Conservation (phyloP, 805 yeast genomes). For the Saccharomycopsis selenospora region DNA sequence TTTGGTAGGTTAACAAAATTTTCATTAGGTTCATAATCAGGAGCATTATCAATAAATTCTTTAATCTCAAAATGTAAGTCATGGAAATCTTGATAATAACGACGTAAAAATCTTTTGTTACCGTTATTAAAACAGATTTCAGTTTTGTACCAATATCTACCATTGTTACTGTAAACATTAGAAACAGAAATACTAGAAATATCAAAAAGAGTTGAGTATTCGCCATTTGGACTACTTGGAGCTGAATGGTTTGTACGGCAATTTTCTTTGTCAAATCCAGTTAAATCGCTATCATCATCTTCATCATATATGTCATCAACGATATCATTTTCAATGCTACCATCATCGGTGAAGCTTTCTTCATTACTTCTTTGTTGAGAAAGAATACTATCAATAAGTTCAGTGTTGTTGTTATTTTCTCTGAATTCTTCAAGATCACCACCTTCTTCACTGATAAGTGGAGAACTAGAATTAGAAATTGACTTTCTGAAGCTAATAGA, state of each 20-base stretch:
- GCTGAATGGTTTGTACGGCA: constrained; percentile 1
- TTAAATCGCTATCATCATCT: constrained; percentile 7
- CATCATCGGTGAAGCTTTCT: neutral
- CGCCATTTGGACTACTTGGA: constrained; percentile 2
- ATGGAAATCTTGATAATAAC: constrained; percentile 47
- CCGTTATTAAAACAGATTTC: constrained; percentile 34
- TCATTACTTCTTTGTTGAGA: constrained; percentile 21
- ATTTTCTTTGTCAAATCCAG: constrained; percentile 10
- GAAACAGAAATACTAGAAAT: constrained; percentile 31
- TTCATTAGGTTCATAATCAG: constrained; percentile 8
- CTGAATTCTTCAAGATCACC: constrained; percentile 27
- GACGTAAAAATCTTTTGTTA: constrained; percentile 34
- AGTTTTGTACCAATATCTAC: constrained; percentile 46
- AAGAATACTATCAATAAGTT: neutral
- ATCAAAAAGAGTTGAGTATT: constrained; percentile 24
- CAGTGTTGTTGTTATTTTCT: constrained; percentile 25
- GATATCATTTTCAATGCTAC: constrained; percentile 8
- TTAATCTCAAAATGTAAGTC: constrained; percentile 35
- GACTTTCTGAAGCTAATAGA: constrained; percentile 13
- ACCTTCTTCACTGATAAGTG: constrained; percentile 5
- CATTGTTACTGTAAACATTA: constrained; percentile 35
- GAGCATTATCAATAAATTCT: constrained; percentile 22
- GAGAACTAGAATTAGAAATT: constrained; percentile 11
- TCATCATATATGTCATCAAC: constrained; percentile 1
- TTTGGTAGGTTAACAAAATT: constrained; percentile 29